These are phyloP conservation scores for Laguncularia racemosa DNA, from an alignment of 345 rosid genomes.

Conservation along the genomic window DNA sequence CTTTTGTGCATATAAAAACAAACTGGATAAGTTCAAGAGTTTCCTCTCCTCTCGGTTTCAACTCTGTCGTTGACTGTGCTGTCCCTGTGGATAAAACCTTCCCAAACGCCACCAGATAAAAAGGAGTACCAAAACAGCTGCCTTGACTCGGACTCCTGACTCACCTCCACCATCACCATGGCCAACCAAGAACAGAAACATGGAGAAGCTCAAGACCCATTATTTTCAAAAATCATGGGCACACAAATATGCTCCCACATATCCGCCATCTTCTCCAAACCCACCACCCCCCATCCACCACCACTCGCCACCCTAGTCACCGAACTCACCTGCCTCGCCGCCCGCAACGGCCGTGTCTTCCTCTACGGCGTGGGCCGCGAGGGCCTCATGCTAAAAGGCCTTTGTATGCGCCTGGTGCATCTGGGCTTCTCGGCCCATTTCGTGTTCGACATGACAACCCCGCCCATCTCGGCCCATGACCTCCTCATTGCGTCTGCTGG, in stretches of 20 bases:
- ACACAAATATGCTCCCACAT: conserved; percentile 54
- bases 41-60: too few relatives aligned
- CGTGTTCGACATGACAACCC: conserved; percentile 81
- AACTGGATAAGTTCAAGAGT: too few relatives aligned
- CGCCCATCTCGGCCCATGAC: conserved; percentile 55
- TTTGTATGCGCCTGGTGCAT: conserved; percentile 82
- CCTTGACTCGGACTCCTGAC: too few relatives aligned
- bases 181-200: not conserved
- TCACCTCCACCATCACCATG: too few relatives aligned
- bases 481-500: conserved; percentile 78
- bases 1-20: too few relatives aligned
- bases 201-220: not conserved
- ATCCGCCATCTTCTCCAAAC: conserved; percentile 51
- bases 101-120: too few relatives aligned
- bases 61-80: too few relatives aligned
- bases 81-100: too few relatives aligned
- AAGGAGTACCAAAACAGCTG: too few relatives aligned
- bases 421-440: conserved; percentile 70
- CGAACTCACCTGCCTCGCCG: conserved; percentile 37
- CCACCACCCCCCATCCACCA: conserved; percentile 38
- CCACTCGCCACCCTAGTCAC: conserved; percentile 44
- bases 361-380: conserved; percentile 88
- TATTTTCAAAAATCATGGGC: conserved; percentile 26
- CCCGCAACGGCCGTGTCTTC: conserved; percentile 42
- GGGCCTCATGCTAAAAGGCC: conserved; percentile 79